Percentiles rank a stretch among this genome's conserved stretches.
These are phyloP conservation scores for Kitagawia praeruptora DNA, from an alignment of 129 eudicot species.

Conservation along the genomic window DNA sequence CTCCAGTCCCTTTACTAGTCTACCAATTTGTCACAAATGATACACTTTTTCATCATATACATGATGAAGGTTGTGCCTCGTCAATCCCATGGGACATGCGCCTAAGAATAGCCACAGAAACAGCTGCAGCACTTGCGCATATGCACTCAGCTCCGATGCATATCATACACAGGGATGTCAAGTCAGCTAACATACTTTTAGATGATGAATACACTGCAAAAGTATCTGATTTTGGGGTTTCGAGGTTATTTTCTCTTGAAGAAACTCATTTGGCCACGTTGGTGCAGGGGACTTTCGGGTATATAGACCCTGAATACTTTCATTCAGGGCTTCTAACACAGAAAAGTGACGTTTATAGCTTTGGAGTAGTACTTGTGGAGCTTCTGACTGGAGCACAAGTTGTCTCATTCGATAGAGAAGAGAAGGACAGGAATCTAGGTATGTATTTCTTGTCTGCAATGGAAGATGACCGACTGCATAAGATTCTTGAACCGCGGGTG, in stretches of 20 bases:
- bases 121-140: constrained; percentile 11
- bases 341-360: constrained; percentile 17
- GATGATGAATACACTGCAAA: constrained; percentile 19
- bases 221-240: constrained; percentile 16
- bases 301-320: constrained; percentile 18
- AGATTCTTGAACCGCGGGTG: constrained; percentile 10
- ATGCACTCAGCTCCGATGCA: constrained; percentile 11
- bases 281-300: constrained; percentile 12
- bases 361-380: constrained; percentile 16
- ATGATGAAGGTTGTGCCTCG: background rate
- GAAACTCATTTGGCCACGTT: constrained; percentile 9
- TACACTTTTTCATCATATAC: constrained; percentile 15
- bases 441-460: constrained; percentile 12
- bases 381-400: constrained; percentile 11
- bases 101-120: constrained; percentile 14
- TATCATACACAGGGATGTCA: constrained; percentile 11
- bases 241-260: constrained; percentile 2
- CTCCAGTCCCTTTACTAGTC: constrained; percentile 14
- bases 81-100: constrained; percentile 11
- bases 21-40: constrained; percentile 17
- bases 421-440: constrained; percentile 1
- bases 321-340: constrained; percentile 10
- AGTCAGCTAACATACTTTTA: constrained; percentile 16
- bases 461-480: background rate
- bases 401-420: constrained; percentile 4